A percentile compares a stretch with the other conserved stretches of the same genome.
Evolutionary conservation across 805 yeast genomes (phyloP).

Genomic region (Saturnispora quitensis): DNA sequence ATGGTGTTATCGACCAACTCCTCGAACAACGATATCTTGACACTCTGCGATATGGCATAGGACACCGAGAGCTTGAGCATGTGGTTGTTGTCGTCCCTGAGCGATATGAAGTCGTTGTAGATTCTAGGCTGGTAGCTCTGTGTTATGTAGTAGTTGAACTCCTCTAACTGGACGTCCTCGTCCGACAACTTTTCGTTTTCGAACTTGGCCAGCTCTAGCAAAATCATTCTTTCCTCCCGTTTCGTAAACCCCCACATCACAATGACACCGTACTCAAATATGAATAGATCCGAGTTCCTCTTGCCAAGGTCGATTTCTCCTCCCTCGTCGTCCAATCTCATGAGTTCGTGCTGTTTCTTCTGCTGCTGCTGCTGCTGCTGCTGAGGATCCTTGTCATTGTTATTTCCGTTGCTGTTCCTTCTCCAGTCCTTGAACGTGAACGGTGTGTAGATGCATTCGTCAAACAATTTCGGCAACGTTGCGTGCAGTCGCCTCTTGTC

Average conservation of each 20-base stretch:
- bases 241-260: slow-evolving; percentile 93
- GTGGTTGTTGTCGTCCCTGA: slow-evolving; percentile 82
- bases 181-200: slow-evolving; percentile 85
- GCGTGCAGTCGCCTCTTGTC: slow-evolving; percentile 67
- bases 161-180: slow-evolving; percentile 91
- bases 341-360: slow-evolving; percentile 27
- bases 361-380: not conserved
- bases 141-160: slow-evolving; percentile 90
- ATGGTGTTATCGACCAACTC: slow-evolving; percentile 94
- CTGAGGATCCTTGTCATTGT: not conserved
- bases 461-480: slow-evolving; percentile 79
- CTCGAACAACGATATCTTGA: slow-evolving; percentile 89
- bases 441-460: slow-evolving; percentile 91
- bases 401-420: slow-evolving; percentile 14
- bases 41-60: slow-evolving; percentile 93
- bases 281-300: slow-evolving; percentile 65
- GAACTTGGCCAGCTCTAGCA: slow-evolving; percentile 79
- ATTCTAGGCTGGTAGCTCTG: slow-evolving; percentile 91
- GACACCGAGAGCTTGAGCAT: slow-evolving; percentile 90
- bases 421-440: slow-evolving; percentile 78
- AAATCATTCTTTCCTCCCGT: slow-evolving; percentile 72
- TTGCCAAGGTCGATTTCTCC: slow-evolving; percentile 87
- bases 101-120: slow-evolving; percentile 89
- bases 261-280: slow-evolving; percentile 95
- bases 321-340: slow-evolving; percentile 84